phyloP scores from a whole-genome alignment of 345 rosid species.

The Boechera divaricarpa region DNA sequence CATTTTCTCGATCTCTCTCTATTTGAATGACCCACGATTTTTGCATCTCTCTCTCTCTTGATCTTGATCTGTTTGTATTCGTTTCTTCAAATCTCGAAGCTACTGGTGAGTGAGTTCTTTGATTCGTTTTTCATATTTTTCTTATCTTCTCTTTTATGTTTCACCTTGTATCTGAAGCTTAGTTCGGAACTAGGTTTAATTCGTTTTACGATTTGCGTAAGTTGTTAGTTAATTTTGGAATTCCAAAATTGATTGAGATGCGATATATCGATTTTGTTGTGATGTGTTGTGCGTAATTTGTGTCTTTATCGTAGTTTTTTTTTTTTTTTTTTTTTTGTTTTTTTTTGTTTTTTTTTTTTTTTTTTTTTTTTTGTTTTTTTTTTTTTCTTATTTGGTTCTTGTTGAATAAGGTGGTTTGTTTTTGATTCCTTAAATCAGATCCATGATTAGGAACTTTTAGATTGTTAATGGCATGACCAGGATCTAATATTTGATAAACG shows the following conservation, averaged over 20 bases:
- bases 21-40: background rate
- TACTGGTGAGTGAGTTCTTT: conserved; percentile 18
- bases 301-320: background rate
- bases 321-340: no score
- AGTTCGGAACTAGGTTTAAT: background rate
- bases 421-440: conserved; percentile 16
- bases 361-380: no score
- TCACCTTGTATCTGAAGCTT: background rate
- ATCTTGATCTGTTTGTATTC: conserved; percentile 14
- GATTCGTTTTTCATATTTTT: background rate
- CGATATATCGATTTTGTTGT: background rate
- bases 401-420: background rate
- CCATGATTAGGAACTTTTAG: conserved; percentile 9
- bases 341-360: no score
- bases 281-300: conserved; percentile 3
- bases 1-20: background rate
- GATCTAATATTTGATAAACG: background rate
- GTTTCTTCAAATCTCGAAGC: conserved; percentile 23
- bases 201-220: no score
- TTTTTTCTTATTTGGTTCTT: no score
- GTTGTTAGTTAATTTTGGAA: no score
- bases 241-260: background rate
- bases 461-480: background rate
- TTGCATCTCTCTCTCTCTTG: background rate
- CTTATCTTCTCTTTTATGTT: background rate